Evolutionary conservation across 2,329 filamentous ascomycete species (phyloP), one percentile per base, ranked within the genome.

Genomic region (Colletotrichum navitas): DNA sequence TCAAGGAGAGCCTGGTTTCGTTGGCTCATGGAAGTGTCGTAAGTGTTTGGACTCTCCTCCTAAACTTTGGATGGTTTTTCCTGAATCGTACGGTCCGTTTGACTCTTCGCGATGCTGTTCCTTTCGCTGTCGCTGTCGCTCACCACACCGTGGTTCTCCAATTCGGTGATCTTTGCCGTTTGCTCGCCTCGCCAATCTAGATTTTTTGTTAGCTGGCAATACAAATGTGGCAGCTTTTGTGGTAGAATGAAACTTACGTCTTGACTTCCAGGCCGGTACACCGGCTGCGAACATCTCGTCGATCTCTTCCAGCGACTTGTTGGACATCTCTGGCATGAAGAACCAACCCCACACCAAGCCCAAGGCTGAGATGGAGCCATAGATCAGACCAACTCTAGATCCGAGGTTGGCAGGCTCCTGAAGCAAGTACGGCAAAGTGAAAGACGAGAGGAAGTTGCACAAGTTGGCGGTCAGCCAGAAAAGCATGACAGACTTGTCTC

Each of bases 401-500:
- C 68, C 68, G 16, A 71, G 65, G 45, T 71, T 71, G n/a, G 68
- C 68, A 0, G 68, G 68, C 45, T 71, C 68, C 18, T 71, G 68
- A 11, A 71, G 45, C 43, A 71, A 7, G 8, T 71, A 71, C 1
- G 68, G 68, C 54, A 71, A n/a, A 3, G 68, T 71, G 5, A 71
- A 71, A 1, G 68, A 34, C 10, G 68, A 52, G 18, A 71, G 26
- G 45, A 71, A 71, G 29, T 71, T 71, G 54, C 68, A 71, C 1
- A 73, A 21, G 11, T 73, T 73, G 2, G 68, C 63, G 1, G 55
- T 71, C 14, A 71, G 34, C 63, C 68, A 73, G 26, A 73, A 73
- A 3, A 73, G 58, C 71, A 73, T 73, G 39, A 71, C 68, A 0
- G 71, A 73, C 47, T 73, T 73, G n/a, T 73, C 71, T 24, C 71